Evolutionary conservation across 768 basidiomycete genomes (phyloP).

Genomic region (Saitozyma podzolica): DNA sequence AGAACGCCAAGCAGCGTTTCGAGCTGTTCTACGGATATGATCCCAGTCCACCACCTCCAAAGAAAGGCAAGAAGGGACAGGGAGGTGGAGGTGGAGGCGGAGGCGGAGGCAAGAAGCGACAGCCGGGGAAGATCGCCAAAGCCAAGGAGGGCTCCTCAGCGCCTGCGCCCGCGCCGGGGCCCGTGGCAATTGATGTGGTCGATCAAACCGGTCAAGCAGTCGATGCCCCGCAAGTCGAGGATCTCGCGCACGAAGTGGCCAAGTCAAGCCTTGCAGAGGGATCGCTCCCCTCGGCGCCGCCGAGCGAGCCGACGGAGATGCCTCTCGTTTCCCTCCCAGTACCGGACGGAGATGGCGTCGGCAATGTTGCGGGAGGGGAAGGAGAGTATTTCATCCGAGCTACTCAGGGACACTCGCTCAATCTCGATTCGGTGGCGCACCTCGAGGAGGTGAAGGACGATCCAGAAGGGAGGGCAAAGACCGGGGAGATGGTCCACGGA

Average conservation of each 20-base stretch:
- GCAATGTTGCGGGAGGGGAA: not conserved
- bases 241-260: constrained; percentile 2
- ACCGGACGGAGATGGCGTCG: not conserved
- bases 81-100: constrained; percentile 3
- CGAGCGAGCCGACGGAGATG: constrained; percentile 19
- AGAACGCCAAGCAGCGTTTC: constrained; percentile 53
- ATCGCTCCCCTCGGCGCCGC: not conserved
- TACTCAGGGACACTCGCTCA: constrained; percentile 49
- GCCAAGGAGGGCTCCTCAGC: not conserved
- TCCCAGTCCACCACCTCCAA: constrained; percentile 34
- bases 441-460: constrained; percentile 32
- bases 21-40: constrained; percentile 49
- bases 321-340: constrained; percentile 28
- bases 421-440: constrained; percentile 42
- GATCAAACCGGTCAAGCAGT: not conserved
- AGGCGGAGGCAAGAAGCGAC: constrained; percentile 1
- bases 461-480: constrained; percentile 65
- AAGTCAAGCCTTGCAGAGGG: not conserved
- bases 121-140: not conserved
- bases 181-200: too few species aligned
- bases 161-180: too few species aligned
- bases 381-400: constrained; percentile 51
- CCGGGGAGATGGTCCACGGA: constrained; percentile 54
- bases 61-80: constrained; percentile 23
- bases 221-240: constrained; percentile 11